Percentiles rank a stretch among this genome's conserved stretches.
Conservation (phyloP, 2,329 filamentous ascomycete genomes). For the Claviceps quebecensis region DNA sequence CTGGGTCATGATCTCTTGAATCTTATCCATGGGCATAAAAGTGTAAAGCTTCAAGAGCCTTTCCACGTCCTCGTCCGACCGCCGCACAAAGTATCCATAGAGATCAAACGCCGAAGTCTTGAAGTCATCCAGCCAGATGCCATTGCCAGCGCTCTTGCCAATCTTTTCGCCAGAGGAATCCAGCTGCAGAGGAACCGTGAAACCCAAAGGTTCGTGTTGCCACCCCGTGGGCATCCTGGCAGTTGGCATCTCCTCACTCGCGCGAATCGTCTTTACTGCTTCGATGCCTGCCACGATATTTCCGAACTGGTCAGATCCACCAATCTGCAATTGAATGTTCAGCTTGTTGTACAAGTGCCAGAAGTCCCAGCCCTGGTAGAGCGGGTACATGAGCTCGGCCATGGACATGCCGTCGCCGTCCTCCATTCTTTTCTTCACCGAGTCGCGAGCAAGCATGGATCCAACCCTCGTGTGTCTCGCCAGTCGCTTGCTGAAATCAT, state of each 20-base stretch:
- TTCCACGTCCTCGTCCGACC: constrained; percentile 69
- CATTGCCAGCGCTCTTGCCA: constrained; percentile 88
- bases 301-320: constrained; percentile 89
- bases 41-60: constrained; percentile 79
- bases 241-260: constrained; percentile 34
- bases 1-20: constrained; percentile 50
- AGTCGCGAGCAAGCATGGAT: constrained; percentile 77
- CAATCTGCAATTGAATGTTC: constrained; percentile 72
- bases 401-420: constrained; percentile 87
- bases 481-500: constrained; percentile 62
- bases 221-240: constrained; percentile 25
- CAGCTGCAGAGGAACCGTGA: constrained; percentile 83
- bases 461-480: constrained; percentile 66
- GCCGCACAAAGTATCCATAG: constrained; percentile 79
- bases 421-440: constrained; percentile 76
- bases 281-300: constrained; percentile 90
- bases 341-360: constrained; percentile 64
- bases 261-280: constrained; percentile 61
- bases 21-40: constrained; percentile 61
- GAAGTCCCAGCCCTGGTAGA: constrained; percentile 95
- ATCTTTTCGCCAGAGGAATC: constrained; percentile 80
- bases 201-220: constrained; percentile 55
- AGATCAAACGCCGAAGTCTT: constrained; percentile 75
- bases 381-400: constrained; percentile 81
- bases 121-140: constrained; percentile 76